A percentile compares a stretch with the other conserved stretches of the same genome.
phyloP scores from a whole-genome alignment of 805 yeast species.

The Monosporozyma servazzii region DNA sequence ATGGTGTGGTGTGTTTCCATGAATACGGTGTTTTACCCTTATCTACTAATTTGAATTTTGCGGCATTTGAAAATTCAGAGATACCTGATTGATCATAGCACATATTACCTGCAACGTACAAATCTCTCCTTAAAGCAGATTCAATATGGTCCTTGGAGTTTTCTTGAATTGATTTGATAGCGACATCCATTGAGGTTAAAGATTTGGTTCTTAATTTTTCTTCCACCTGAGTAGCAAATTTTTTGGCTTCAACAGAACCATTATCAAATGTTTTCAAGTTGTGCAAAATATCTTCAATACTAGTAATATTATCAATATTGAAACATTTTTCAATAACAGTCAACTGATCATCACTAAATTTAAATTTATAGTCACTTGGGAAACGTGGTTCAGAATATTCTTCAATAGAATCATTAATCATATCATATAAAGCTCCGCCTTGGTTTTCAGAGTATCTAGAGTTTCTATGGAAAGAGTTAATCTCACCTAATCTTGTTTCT shows the following conservation, averaged over 20 bases:
- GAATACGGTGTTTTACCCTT: conserved; percentile 48
- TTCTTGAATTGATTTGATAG: conserved; percentile 55
- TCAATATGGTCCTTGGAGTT: conserved; percentile 51
- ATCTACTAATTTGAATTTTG: conserved; percentile 51
- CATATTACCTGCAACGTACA: conserved; percentile 69
- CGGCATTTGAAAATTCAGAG: conserved; percentile 60
- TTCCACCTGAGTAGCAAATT: conserved; percentile 54
- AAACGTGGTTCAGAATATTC: conserved; percentile 59
- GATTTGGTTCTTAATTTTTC: conserved; percentile 57
- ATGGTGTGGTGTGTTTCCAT: conserved; percentile 32
- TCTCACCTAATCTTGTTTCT: conserved; percentile 53
- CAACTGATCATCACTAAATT: conserved; percentile 46
- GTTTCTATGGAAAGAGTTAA: conserved; percentile 30
- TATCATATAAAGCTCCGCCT: conserved; percentile 19
- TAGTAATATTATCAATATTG: conserved; percentile 34
- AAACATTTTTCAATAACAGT: conserved; percentile 63
- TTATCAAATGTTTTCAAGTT: conserved; percentile 42
- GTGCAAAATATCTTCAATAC: conserved; percentile 44
- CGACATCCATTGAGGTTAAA: conserved; percentile 67
- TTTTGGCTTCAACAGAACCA: conserved; percentile 43
- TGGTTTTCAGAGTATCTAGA: not conserved
- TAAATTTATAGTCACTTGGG: conserved; percentile 55
- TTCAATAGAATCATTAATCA: conserved; percentile 65
- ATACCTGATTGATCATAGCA: conserved; percentile 34
- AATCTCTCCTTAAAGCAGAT: conserved; percentile 62